phyloP scores from a whole-genome alignment of 2,329 filamentous ascomycete genomes.

The Beauveria varroae region DNA sequence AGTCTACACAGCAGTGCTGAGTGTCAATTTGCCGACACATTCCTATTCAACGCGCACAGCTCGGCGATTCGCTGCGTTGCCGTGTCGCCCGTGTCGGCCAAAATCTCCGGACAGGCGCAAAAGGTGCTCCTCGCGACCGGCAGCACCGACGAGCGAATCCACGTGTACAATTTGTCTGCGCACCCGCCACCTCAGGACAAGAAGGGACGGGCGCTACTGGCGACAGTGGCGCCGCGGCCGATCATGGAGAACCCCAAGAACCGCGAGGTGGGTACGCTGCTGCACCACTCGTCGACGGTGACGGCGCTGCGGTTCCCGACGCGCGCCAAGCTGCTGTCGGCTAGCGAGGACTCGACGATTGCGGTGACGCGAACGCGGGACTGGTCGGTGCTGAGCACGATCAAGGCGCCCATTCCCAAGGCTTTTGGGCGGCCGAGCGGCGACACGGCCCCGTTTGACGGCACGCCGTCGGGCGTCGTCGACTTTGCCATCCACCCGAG shows the following conservation, averaged over 20 bases:
- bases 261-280: constrained; percentile 75
- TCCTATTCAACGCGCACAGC: constrained; percentile 89
- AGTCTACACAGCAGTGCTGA: constrained; percentile 49
- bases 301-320: constrained; percentile 77
- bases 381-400: constrained; percentile 78
- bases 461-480: constrained; percentile 80
- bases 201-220: constrained; percentile 52
- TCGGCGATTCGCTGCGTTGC: constrained; percentile 87
- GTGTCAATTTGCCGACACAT: constrained; percentile 70
- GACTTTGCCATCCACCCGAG: constrained; percentile 93
- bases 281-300: constrained; percentile 80
- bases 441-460: constrained; percentile 78
- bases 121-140: constrained; percentile 88
- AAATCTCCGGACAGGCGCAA: constrained; percentile 54
- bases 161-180: constrained; percentile 82
- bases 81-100: constrained; percentile 66
- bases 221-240: constrained; percentile 61
- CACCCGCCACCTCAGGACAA: constrained; percentile 45
- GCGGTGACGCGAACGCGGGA: constrained; percentile 81
- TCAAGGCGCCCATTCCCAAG: constrained; percentile 84
- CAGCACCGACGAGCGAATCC: constrained; percentile 88
- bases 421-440: constrained; percentile 73
- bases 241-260: constrained; percentile 82
- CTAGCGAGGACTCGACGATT: constrained; percentile 85
- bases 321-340: constrained; percentile 78